Evolutionary conservation across 169 alveolate genomes (phyloP).

Genomic region (Babesia ovata): DNA sequence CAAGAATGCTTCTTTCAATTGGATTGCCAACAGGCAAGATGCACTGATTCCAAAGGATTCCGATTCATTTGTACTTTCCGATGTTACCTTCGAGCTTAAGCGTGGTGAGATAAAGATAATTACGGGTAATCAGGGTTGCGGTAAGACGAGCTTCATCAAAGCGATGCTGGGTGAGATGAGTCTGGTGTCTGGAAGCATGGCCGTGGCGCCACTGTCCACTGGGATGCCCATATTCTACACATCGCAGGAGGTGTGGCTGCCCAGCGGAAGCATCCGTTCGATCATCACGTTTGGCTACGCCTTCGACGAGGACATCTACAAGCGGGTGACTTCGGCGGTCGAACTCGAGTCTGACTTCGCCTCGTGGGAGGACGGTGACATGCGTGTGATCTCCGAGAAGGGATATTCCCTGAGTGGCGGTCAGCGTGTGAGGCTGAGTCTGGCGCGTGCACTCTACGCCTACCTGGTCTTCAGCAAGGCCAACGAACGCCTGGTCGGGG

Average conservation of each 20-base stretch:
- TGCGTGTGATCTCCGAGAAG: constrained; percentile 52
- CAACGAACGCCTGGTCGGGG: constrained; percentile 18
- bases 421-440: constrained; percentile 88
- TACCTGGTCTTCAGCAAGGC: constrained; percentile 63
- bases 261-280: constrained; percentile 51
- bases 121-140: constrained; percentile 65
- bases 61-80: neutral
- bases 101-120: constrained; percentile 55
- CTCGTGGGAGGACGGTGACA: constrained; percentile 62
- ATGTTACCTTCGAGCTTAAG: constrained; percentile 33
- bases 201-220: constrained; percentile 56
- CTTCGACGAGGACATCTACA: constrained; percentile 49
- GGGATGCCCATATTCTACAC: constrained; percentile 66
- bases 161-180: constrained; percentile 66
- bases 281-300: constrained; percentile 45
- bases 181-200: constrained; percentile 66
- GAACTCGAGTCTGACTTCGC: constrained; percentile 54
- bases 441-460: constrained; percentile 91
- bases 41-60: neutral
- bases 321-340: constrained; percentile 14
- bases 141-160: constrained; percentile 64
- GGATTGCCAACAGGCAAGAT: constrained; percentile 25
- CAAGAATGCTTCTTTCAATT: constrained; percentile 45
- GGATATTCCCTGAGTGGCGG: constrained; percentile 88
- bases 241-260: constrained; percentile 65